Base-by-base conservation (phyloP, 1,139 yeast species). In the Petasospora fabianii region DNA sequence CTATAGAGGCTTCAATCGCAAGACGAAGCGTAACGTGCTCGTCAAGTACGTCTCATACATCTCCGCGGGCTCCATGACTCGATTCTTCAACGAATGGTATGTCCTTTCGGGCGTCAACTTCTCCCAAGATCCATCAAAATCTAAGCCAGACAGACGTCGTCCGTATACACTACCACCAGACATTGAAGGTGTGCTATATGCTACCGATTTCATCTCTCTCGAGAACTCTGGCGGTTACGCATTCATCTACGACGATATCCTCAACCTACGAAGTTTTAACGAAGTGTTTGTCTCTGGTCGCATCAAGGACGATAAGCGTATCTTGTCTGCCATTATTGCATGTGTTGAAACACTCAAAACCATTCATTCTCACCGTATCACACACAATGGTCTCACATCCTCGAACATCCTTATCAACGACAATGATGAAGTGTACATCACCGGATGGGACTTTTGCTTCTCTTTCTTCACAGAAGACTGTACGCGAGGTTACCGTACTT, bases 371-470 rank as follows among this genome's bases (percentile, higher is more conserved):
- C 51, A 60, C 32, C 73, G 76, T 1, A 56, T 74, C 32, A 74
- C 74, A 4, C 78, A 73, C 49, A 74, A 75, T 48, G 75, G 78
- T 0, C 52, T 75, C 27, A 69, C 74, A 0, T 55, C 71, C 7
- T 55, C 60, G 17, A 59, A 62, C 29, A 63, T 75, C 2, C 52
- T 71, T 3, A 52, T 65, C 12, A 57, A 60, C 35, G 61, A 59
- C 16, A 51, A 55, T 13, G 52, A 53, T 24, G 62, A 67, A 24
- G 61, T 73, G 2, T 66, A 58, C 33, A 53, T 75, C 10, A 60
- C 68, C 0, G 77, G 77, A 2, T 75, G 78, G 75, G 80, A 74
- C 46, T 74, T 71, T 48, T 55, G 69, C 22, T 75, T 73, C 47
- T 53, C 72, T 3, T 55, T 66, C n/a, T 59, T 59, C 30, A 62